Base-by-base conservation (phyloP, 805 yeast genomes). In the Candida tallmaniae region DNA sequence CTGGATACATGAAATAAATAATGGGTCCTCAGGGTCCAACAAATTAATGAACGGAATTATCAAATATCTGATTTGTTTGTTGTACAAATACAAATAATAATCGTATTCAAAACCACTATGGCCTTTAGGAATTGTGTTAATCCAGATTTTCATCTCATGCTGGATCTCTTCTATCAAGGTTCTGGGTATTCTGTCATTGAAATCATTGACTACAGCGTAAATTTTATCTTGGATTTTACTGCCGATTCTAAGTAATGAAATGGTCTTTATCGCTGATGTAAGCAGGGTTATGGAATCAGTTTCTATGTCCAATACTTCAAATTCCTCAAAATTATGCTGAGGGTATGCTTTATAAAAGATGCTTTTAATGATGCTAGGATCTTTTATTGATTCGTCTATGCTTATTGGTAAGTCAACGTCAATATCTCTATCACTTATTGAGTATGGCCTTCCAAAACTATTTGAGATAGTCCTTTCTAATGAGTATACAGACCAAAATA, bases 361-460 rank as follows among this genome's bases (percentile, higher is more conserved):
- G 16, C 29, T 29, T 22, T 32, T 37, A 11, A 37, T 32, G 2
- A 14, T 8, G 10, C 9, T 17, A 16, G 19, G 17, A 26, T 37
- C 36, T 3, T 23, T 29, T 4, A 37, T 25, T 16, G 31, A 10
- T 16, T 37, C 40, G 25, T 37, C 36, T 12, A 37, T 22, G 21
- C 29, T 25, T 10, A 37, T 28, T 4, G 40, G 40, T 8, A 37
- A 16, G 13, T 37, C 36, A 6, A 29, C 17, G 17, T 37, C 40
- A 9, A 37, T 37, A 21, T 37, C 40, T 11, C 19, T 17, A 21
- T 37, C 40, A 29, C 30, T 32, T 14, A 37, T 23, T 3, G 36
- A 32, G 18, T 25, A 32, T 9, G 40, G 40, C 19, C 40, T 37
- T 3, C 40, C 40, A 32, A 37, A 37, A 21, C 25, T 15, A 15